Evolutionary conservation across 371 early-diverging fungal genomes (phyloP), one percentile per base, ranked within the genome.

Genomic region (Syncephalis plumigaleata): DNA sequence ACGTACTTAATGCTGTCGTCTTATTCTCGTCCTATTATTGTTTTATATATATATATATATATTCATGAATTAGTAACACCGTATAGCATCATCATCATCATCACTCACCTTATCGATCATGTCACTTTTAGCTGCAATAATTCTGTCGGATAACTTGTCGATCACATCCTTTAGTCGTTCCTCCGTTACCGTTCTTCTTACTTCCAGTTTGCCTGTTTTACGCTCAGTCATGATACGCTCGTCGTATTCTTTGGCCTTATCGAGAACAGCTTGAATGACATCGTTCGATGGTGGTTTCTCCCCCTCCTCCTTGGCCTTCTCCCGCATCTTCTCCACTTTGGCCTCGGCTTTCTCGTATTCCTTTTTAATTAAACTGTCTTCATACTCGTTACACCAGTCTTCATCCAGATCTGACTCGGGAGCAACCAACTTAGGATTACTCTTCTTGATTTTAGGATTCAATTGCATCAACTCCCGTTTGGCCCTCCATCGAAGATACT

Each of bases 1-100:
- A 93, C 0, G 98, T 97, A n/a, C 90, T 77, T 51, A 95, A 63
- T 0, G 98, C 89, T n/a, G 93, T 91, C 40, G 84, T 80, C 66
- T 94, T 97, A 71, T 88, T 90, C 50, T 94, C 94, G 59, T 95
- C 96, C 81, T 85, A 50, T 46, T 24, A n/a, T n/a, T n/a, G n/a
- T n/a, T n/a, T n/a, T n/a, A n/a, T n/a, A n/a, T n/a, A n/a, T n/a
- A 7, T 21, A 40, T 22, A 37, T 7, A 31, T 7, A 31, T 11
- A 31, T n/a, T 15, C 9, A 43, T 39, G 24, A 9, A 26, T 26
- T 39, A 46, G 49, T 9, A 23, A 16, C 22, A 17, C 9, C 3
- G 26, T 36, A n/a, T n/a, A n/a, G n/a, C 2, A 45, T 11, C 4
- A 31, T 16, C n/a, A 52, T 18, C 1, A 36, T 8, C 8, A 8